Evolutionary conservation across 202 grass and related monocot genomes (phyloP), one percentile per base, ranked within the genome.

Genomic region (Dendrocalamus latiflorus): DNA sequence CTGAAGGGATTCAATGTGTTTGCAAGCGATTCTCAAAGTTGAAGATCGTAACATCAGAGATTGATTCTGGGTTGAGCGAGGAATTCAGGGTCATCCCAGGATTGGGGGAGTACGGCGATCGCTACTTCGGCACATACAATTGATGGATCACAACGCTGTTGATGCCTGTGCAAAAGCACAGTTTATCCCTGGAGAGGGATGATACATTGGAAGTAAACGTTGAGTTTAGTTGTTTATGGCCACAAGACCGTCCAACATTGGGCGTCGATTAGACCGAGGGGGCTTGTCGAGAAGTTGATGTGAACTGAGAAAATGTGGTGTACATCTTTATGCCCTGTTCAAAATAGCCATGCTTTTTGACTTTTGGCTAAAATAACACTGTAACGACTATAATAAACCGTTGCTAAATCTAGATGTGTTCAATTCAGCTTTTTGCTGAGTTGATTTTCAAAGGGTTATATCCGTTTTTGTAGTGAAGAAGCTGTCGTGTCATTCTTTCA

Each of bases 31-130:
- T 93, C 58, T 90, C 95, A 0, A 83, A 45, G 33, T 49, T 98
- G 74, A 98, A 98, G 82, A 85, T 98, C 71, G 90, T 98, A 28
- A 98, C 95, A 0, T 98, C 95, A 21, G 95, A 98, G 83, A 98
- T 98, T n/a, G 95, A 98, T 86, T 82, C 50, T 15, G 87, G 89
- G 6, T 64, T 98, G 73, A 98, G 88, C 3, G 90, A 98, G 55
- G 95, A 91, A 70, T 93, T 89, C 48, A 85, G 95, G 80, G 95
- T 98, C 68, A 94, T 94, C 42, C 95, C 95, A 65, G 95, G 95
- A 17, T 71, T 98, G 71, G 95, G 92, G 41, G 95, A 98, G 72
- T 98, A 93, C 71, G 95, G 92, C 0, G 95, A 98, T 68, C 95
- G 95, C 26, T 98, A 98, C 78, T 98, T 98, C 0, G 95, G 95